Percentiles rank a stretch among this genome's conserved stretches.
phyloP scores from a whole-genome alignment of 805 yeast genomes.

The Candida endomychidarum region DNA sequence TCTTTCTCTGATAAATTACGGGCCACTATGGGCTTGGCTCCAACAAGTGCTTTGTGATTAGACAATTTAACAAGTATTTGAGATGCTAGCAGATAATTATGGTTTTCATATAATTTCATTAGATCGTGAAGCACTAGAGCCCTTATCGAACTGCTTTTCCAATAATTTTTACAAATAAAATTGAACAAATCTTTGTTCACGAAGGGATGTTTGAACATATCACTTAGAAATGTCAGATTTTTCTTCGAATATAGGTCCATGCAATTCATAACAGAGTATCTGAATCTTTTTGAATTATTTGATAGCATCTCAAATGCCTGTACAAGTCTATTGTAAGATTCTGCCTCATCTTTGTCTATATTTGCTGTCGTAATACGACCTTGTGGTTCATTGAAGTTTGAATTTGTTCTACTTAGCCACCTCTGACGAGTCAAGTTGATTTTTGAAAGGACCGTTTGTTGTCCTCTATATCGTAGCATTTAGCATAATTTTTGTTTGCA shows the following conservation, averaged over 20 bases:
- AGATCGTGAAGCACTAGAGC: slow-evolving; percentile 22
- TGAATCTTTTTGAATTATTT: slow-evolving; percentile 11
- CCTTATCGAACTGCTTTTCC: slow-evolving; percentile 20
- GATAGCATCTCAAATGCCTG: slow-evolving; percentile 17
- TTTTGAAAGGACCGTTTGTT: neutral
- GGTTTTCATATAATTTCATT: slow-evolving; percentile 8
- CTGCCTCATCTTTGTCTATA: neutral
- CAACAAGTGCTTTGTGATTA: slow-evolving; percentile 4
- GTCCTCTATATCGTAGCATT: slow-evolving; percentile 2
- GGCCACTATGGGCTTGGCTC: slow-evolving; percentile 4
- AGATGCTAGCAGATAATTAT: slow-evolving; percentile 7
- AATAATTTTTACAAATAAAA: slow-evolving; percentile 16
- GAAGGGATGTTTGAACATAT: slow-evolving; percentile 20
- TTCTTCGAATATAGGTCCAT: slow-evolving; percentile 14
- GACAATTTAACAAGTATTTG: slow-evolving; percentile 12
- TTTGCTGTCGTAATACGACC: neutral
- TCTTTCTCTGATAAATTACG: neutral
- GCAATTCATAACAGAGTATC: slow-evolving; percentile 17
- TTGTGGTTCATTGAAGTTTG: neutral
- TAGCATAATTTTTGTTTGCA: neutral
- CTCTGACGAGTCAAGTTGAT: neutral
- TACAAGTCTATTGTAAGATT: slow-evolving; percentile 16
- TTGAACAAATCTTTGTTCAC: slow-evolving; percentile 19
- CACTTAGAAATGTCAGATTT: slow-evolving; percentile 18
- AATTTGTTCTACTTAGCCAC: neutral